Evolutionary conservation across 805 yeast genomes (phyloP), one percentile per base, ranked within the genome.

Genomic region (Jamesozyma spencerorum): DNA sequence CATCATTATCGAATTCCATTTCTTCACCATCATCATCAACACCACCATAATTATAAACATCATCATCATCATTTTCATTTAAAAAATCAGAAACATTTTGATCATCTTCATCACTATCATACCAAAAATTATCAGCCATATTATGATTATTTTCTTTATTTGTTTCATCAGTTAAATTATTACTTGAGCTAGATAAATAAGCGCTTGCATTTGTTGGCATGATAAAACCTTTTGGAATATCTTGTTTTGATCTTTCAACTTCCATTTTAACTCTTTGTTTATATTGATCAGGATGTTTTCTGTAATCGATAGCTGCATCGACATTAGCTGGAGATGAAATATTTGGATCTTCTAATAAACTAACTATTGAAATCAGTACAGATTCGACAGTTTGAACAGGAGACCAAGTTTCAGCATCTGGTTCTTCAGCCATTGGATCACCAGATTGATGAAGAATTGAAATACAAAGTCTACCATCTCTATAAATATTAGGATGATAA

Each of bases 321-420:
- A 90, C 88, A 62, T 90, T 90, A 5, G 97, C 97, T 5, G 97
- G 97, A 1, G 95, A 85, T 45, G 78, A 75, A 44, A 85, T 81
- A 65, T 90, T 90, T 40, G 97, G 97, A 61, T 90, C 97, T 55
- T 87, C 95, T 53, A 90, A 72, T 39, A 90, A 71, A 7, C 96
- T 86, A 15, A 90, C 83, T 48, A 90, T 88, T 27, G 95, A 84
- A 41, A 90, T 82, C 54, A 90, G 72, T 8, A 90, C 95, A 26
- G 84, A 71, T 64, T 90, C 97, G 8, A 86, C 97, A 18, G 92
- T 81, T 66, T 88, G 96, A 2, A 85, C 92, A 2, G 88, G 94
- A 17, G 84, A 77, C 97, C 97, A 87, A 15, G 94, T 87, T 65
- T 88, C 97, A 42, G 81, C 81, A 53, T 86, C 95, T 2, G 88